A percentile compares a stretch with the other conserved stretches of the same genome.
phyloP scores from a whole-genome alignment of 805 yeast species.

The Myxozyma geophila region DNA sequence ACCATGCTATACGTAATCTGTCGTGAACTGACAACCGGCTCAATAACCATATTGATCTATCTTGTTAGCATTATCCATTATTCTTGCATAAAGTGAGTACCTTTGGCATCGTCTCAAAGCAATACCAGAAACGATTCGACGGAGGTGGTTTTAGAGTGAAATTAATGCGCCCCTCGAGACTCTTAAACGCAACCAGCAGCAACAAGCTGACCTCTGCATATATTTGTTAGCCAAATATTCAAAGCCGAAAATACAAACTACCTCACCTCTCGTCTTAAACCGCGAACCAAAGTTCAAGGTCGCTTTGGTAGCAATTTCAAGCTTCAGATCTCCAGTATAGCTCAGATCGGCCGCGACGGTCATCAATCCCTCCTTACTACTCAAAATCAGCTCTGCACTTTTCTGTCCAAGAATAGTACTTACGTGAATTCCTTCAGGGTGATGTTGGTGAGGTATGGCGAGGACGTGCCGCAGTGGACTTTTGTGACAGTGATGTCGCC shows the following conservation, averaged over 20 bases:
- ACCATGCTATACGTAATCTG: constrained; percentile 77
- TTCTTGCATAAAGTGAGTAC: not conserved
- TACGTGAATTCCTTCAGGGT: constrained; percentile 62
- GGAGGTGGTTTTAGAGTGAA: constrained; percentile 86
- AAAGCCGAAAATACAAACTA: not conserved
- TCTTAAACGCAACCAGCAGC: constrained; percentile 68
- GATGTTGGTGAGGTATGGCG: constrained; percentile 81
- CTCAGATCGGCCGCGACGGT: constrained; percentile 63
- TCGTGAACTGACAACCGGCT: constrained; percentile 88
- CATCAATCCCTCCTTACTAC: constrained; percentile 72
- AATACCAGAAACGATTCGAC: constrained; percentile 87
- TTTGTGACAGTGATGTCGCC: constrained; percentile 78
- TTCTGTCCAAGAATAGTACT: not conserved
- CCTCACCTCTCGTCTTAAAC: constrained; percentile 61
- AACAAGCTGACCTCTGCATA: constrained; percentile 67
- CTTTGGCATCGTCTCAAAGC: constrained; percentile 75
- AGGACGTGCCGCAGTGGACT: constrained; percentile 75
- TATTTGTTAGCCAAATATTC: not conserved
- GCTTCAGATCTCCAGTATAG: constrained; percentile 75
- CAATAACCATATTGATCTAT: constrained; percentile 52
- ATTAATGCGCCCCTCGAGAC: constrained; percentile 73
- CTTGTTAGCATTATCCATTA: not conserved
- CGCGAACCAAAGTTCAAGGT: constrained; percentile 75
- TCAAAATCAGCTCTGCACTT: not conserved
- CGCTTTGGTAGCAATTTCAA: constrained; percentile 80